Percentiles rank a stretch among this genome's conserved stretches.
These are phyloP conservation scores for Solanum etuberosum DNA, from an alignment of 257 asterid genomes.

Conservation along the genomic window DNA sequence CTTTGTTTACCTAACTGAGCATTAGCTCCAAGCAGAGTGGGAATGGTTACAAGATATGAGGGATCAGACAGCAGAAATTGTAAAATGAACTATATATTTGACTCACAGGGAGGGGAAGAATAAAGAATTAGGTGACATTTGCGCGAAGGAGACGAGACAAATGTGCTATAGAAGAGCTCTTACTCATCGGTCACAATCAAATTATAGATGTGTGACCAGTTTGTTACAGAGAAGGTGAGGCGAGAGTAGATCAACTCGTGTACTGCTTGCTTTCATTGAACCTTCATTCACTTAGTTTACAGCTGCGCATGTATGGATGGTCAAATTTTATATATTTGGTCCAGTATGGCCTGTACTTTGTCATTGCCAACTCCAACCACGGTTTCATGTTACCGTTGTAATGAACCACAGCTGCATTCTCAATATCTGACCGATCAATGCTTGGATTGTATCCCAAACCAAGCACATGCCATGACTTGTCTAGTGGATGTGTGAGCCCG, in stretches of 20 bases:
- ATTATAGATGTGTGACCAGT: not conserved
- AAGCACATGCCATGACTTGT: slow-evolving; percentile 96
- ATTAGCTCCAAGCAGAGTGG: slow-evolving; percentile 5
- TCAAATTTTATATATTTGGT: slow-evolving; percentile 70
- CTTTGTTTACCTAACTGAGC: slow-evolving; percentile 1
- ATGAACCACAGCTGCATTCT: slow-evolving; percentile 90
- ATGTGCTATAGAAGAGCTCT: not conserved
- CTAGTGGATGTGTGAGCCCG: slow-evolving; percentile 85
- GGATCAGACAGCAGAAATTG: slow-evolving; percentile 11
- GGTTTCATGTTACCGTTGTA: slow-evolving; percentile 99
- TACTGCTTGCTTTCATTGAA: slow-evolving; percentile 3
- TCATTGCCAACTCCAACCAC: slow-evolving; percentile 95
- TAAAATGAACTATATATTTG: slow-evolving; percentile 25
- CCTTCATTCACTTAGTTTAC: slow-evolving; percentile 63
- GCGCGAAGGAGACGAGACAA: not conserved
- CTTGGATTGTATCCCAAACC: slow-evolving; percentile 96
- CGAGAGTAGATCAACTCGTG: slow-evolving; percentile 2
- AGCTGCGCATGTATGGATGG: slow-evolving; percentile 64
- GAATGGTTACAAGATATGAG: not conserved
- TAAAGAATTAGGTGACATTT: slow-evolving; percentile 9
- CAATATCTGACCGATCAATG: slow-evolving; percentile 65
- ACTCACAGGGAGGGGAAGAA: slow-evolving; percentile 13
- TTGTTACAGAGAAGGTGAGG: slow-evolving; percentile 1
- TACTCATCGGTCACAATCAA: not conserved
- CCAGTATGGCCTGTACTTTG: slow-evolving; percentile 85